Conservation (phyloP, 2,329 filamentous ascomycete species). For the Pseudohalonectria lignicola region DNA sequence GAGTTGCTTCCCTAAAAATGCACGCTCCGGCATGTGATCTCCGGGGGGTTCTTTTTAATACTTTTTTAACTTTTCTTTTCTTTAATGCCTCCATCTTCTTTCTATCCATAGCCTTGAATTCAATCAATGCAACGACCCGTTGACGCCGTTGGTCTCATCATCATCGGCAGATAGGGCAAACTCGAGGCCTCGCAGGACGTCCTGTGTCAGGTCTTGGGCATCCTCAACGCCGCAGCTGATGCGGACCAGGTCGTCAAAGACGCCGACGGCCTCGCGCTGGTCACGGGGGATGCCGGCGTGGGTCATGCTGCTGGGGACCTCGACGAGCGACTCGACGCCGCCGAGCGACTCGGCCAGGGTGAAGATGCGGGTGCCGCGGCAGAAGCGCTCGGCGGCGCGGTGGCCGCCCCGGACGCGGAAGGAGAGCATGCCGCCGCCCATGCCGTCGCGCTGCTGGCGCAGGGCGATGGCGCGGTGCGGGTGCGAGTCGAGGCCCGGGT, state of each 20-base stretch:
- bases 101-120: no score
- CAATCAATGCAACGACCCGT: no score
- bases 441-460: conserved; percentile 85
- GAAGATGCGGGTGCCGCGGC: conserved; percentile 79
- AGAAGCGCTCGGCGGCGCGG: conserved; percentile 82
- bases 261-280: conserved; percentile 82
- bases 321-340: conserved; percentile 83
- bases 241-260: conserved; percentile 88
- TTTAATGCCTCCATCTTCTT: no score
- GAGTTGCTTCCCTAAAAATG: no score
- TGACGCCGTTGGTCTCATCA: no score
- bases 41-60: no score
- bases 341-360: conserved; percentile 83
- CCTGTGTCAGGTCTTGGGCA: conserved; percentile 67
- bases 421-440: conserved; percentile 95
- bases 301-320: conserved; percentile 91
- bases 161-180: conserved; percentile 42
- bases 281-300: conserved; percentile 89
- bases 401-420: conserved; percentile 89
- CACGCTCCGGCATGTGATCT: no score
- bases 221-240: conserved; percentile 95
- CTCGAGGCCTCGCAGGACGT: conserved; percentile 72
- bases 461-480: conserved; percentile 73
- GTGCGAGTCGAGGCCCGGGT: conserved; percentile 83
- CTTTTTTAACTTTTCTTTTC: no score